Base-by-base conservation (phyloP, 495 filamentous ascomycete species). In the Aspergillus diversus region DNA sequence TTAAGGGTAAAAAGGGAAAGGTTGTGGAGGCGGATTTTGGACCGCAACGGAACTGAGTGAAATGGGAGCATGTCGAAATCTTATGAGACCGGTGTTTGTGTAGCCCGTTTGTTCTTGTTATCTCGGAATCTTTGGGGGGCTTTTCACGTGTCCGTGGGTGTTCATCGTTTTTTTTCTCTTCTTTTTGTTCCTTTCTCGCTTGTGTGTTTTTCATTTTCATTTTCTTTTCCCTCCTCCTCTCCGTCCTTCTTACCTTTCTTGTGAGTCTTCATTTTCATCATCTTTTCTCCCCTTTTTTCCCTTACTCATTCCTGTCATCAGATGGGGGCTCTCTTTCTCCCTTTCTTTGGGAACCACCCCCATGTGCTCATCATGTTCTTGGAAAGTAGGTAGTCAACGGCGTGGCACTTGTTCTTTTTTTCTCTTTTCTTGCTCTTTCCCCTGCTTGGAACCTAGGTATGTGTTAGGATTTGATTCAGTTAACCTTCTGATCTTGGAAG, bases 1-100 rank as follows among this genome's bases (percentile, higher is more conserved):
- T 98, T 77, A 97, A 97, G 78, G 84, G 84, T 31, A 97, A 96
- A 80, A 90, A 95, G 72, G 90, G 87, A 73, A 93, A 93, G 79
- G 79, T 81, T 68, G 79, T 86, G 65, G 88, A 89, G 60, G 81
- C 83, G 60, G 84, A 86, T 71, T 87, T 87, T 77, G 84, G 86
- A 60, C 81, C 81, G 63, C 81, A 84, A 75, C 77, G 79, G 67
- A 81, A 78, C 69, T 85, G 73, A 83, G 55, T 12, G 43, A 66
- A 59, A 57, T 68, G 63, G 63, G 77, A 75, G 76, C 72, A 75
- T 77, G 71, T 78, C 67, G 70, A 70, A 50, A 73, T 73, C 65
- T 72, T 73, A 70, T 59, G 73, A 74, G 73, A 76, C 67, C 71
- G 75, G 76, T 77, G 75, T 77, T 78, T 78, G 68, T 74, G 71